Percentiles rank a stretch among this genome's conserved stretches.
phyloP scores from a whole-genome alignment of 1,284 basidiomycete genomes.

The Cryptococcus floricola region DNA sequence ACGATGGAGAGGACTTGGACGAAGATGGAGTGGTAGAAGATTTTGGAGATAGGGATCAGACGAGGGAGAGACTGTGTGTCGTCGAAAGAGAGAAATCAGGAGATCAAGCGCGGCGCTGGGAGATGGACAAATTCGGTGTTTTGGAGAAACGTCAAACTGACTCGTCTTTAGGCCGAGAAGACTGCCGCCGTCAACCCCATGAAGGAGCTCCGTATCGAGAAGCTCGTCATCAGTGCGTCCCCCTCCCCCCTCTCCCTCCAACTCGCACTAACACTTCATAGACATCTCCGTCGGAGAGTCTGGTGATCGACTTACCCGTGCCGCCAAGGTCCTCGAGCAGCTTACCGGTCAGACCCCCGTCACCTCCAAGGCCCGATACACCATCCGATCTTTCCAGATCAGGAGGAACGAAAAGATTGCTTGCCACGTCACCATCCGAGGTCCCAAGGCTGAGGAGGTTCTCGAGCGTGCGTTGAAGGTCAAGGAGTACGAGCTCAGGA shows the following conservation, averaged over 20 bases:
- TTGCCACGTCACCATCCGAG: constrained; percentile 97
- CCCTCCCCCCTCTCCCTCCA: not conserved
- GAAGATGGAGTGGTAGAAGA: no score
- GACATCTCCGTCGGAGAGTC: constrained; percentile 99
- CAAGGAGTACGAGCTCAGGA: constrained; percentile 95
- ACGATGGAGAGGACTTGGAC: not conserved
- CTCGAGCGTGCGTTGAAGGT: constrained; percentile 98
- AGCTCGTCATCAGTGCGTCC: constrained; percentile 96
- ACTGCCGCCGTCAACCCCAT: constrained; percentile 84
- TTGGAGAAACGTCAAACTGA: constrained; percentile 3
- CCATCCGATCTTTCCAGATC: constrained; percentile 98
- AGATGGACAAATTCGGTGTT: not conserved
- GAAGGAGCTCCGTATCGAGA: constrained; percentile 96
- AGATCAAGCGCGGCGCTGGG: not conserved
- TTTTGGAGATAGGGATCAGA: not conserved
- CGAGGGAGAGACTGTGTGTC: no score
- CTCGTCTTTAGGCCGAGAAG: constrained; percentile 70
- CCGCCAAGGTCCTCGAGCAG: constrained; percentile 99
- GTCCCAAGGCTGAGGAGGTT: constrained; percentile 99
- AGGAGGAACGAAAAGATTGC: constrained; percentile 99
- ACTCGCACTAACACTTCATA: constrained; percentile 38
- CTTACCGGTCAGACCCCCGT: constrained; percentile 99
- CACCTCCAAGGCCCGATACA: constrained; percentile 99
- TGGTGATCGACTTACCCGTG: constrained; percentile 97
- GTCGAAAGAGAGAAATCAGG: not conserved